Conservation (phyloP, 2,329 filamentous ascomycete species). For the Neonectria magnoliae region DNA sequence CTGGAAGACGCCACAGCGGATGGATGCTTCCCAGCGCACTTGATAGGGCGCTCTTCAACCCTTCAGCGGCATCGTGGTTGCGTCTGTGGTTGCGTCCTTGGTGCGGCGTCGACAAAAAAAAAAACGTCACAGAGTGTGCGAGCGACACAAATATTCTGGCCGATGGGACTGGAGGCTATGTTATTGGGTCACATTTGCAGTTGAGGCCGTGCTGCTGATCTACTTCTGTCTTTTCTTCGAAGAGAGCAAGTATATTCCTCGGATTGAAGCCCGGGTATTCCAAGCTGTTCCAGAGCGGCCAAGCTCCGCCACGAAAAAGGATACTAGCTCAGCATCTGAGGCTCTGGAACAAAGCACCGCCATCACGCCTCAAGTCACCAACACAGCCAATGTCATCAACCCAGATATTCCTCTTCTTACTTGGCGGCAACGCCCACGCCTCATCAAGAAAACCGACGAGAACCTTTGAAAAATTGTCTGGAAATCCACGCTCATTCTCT, state of each 20-base stretch:
- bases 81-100: slow-evolving; percentile 9
- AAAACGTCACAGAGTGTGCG: no score
- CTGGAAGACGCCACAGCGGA: slow-evolving; percentile 28
- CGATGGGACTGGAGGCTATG: slow-evolving; percentile 37
- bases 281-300: not conserved
- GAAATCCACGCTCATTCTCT: slow-evolving; percentile 11
- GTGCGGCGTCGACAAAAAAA: not conserved
- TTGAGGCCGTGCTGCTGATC: slow-evolving; percentile 22
- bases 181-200: slow-evolving; percentile 36
- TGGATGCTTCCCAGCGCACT: slow-evolving; percentile 15
- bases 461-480: slow-evolving; percentile 15
- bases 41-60: slow-evolving; percentile 33
- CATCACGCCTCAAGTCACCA: not conserved
- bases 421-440: slow-evolving; percentile 15
- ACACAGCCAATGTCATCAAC: not conserved
- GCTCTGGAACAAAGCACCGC: not conserved
- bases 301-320: not conserved
- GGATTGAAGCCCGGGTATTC: not conserved
- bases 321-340: not conserved
- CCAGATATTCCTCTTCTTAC: slow-evolving; percentile 19
- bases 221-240: slow-evolving; percentile 36
- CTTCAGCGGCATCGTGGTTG: not conserved
- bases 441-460: slow-evolving; percentile 30
- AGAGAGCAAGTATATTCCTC: slow-evolving; percentile 43
- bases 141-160: no score